Percentiles rank a stretch among this genome's conserved stretches.
phyloP scores from a whole-genome alignment of 2,329 filamentous ascomycete genomes.

The Remersonia thermophila region DNA sequence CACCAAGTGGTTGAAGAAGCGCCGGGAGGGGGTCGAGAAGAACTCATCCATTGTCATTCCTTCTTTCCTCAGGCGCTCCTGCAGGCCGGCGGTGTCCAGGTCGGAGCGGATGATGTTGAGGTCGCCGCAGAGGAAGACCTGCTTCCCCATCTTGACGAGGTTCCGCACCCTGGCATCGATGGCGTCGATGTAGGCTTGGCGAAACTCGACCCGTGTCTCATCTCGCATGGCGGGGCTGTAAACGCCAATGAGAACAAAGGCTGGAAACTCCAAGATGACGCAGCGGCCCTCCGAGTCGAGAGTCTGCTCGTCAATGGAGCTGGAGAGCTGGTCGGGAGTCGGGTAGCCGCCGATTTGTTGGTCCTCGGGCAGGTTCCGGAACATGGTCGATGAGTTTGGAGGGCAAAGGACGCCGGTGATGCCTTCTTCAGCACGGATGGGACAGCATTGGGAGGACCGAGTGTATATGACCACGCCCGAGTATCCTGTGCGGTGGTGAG shows the following conservation, averaged over 20 bases:
- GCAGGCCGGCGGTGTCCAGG: slow-evolving; percentile 64
- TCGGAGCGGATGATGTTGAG: slow-evolving; percentile 60
- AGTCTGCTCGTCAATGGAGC: slow-evolving; percentile 51
- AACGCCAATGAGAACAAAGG: slow-evolving; percentile 84
- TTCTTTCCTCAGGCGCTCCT: slow-evolving; percentile 60
- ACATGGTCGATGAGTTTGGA: slow-evolving; percentile 57
- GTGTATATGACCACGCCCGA: slow-evolving; percentile 95
- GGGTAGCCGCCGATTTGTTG: slow-evolving; percentile 87
- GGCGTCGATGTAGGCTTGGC: slow-evolving; percentile 64
- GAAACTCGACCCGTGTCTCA: slow-evolving; percentile 70
- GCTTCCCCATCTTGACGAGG: slow-evolving; percentile 65
- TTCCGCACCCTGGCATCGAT: slow-evolving; percentile 80
- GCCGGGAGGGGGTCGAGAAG: slow-evolving; percentile 56
- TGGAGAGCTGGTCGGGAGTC: slow-evolving; percentile 50
- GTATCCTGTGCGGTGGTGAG: slow-evolving; percentile 51
- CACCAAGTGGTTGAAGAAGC: slow-evolving; percentile 77
- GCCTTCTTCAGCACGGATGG: slow-evolving; percentile 88
- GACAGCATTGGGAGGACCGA: slow-evolving; percentile 70
- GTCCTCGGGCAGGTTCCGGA: slow-evolving; percentile 59
- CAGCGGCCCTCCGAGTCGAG: slow-evolving; percentile 89
- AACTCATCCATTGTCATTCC: slow-evolving; percentile 59
- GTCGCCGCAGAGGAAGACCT: slow-evolving; percentile 76
- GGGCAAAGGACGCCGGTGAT: slow-evolving; percentile 68
- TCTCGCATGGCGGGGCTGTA: slow-evolving; percentile 88
- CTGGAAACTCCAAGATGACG: slow-evolving; percentile 82